These are phyloP conservation scores for Trichothecium roseum DNA, from an alignment of 2,329 filamentous ascomycete genomes.

Conservation along the genomic window DNA sequence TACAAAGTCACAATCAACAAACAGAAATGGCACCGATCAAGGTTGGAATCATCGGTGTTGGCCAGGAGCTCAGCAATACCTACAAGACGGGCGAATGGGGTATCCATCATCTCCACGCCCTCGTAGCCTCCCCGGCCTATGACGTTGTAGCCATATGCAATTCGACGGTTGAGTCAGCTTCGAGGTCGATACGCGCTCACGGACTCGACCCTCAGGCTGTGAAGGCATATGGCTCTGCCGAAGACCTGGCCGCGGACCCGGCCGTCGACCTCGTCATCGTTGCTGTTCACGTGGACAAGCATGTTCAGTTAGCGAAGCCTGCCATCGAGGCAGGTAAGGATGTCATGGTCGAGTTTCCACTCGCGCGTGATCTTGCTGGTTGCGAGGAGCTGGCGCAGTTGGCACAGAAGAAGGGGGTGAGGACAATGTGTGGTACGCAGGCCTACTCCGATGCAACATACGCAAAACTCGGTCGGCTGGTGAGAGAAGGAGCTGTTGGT, in stretches of 20 bases:
- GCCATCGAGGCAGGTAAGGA: constrained; percentile 36
- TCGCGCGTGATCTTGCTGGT: constrained; percentile 26
- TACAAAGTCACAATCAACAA: neutral
- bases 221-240: constrained; percentile 18
- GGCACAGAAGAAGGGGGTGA: constrained; percentile 18
- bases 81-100: constrained; percentile 32
- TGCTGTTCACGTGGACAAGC: constrained; percentile 36
- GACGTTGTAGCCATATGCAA: constrained; percentile 38
- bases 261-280: constrained; percentile 42
- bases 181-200: constrained; percentile 29
- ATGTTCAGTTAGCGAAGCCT: constrained; percentile 29
- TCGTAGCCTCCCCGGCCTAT: constrained; percentile 27
- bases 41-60: constrained; percentile 11
- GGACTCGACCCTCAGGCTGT: constrained; percentile 24
- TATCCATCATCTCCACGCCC: constrained; percentile 41
- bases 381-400: constrained; percentile 27
- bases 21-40: constrained; percentile 8
- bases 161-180: constrained; percentile 29
- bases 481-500: constrained; percentile 32
- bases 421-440: constrained; percentile 36
- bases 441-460: constrained; percentile 29
- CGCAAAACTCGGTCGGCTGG: constrained; percentile 26
- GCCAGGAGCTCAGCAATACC: constrained; percentile 21
- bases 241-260: constrained; percentile 31
- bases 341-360: constrained; percentile 44